A percentile compares a stretch with the other conserved stretches of the same genome.
These are phyloP conservation scores for Conticribra guillardii DNA, from an alignment of 108 stramenopile species.

Conservation along the genomic window DNA sequence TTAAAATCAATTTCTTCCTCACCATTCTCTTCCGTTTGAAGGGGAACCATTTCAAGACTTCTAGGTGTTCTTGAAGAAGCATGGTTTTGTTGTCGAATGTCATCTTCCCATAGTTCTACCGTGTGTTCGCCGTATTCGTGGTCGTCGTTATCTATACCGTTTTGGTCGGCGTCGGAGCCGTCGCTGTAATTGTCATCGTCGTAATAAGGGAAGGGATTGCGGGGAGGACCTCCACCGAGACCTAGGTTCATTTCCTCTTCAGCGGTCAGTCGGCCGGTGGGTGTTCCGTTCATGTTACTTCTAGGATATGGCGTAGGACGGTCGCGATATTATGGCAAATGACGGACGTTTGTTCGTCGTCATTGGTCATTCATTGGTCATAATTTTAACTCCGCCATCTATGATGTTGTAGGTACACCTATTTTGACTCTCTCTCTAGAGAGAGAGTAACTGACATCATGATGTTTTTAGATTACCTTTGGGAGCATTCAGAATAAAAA, in stretches of 20 bases:
- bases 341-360: too few relatives aligned
- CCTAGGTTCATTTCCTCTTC: slow-evolving; percentile 11
- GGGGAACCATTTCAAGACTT: slow-evolving; percentile 9
- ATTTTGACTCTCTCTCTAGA: too few relatives aligned
- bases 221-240: slow-evolving; percentile 2
- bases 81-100: slow-evolving; percentile 2
- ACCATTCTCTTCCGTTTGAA: not conserved
- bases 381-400: too few relatives aligned
- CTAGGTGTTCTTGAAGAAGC: not conserved
- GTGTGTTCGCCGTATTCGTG: slow-evolving; percentile 1
- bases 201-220: not conserved
- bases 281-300: slow-evolving; percentile 10
- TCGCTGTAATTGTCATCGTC: slow-evolving; percentile 10
- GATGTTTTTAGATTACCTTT: too few relatives aligned
- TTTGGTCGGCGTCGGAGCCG: not conserved
- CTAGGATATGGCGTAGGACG: not conserved
- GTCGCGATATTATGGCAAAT: too few relatives aligned
- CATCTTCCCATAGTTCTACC: slow-evolving; percentile 21
- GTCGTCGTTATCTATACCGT: not conserved
- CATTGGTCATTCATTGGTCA: too few relatives aligned
- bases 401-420: too few relatives aligned
- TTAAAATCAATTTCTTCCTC: not conserved
- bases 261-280: slow-evolving; percentile 1
- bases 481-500: too few relatives aligned
- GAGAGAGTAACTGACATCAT: too few relatives aligned